These are phyloP conservation scores for Cyberlindnera petersonii DNA, from an alignment of 805 yeast genomes.

Conservation along the genomic window DNA sequence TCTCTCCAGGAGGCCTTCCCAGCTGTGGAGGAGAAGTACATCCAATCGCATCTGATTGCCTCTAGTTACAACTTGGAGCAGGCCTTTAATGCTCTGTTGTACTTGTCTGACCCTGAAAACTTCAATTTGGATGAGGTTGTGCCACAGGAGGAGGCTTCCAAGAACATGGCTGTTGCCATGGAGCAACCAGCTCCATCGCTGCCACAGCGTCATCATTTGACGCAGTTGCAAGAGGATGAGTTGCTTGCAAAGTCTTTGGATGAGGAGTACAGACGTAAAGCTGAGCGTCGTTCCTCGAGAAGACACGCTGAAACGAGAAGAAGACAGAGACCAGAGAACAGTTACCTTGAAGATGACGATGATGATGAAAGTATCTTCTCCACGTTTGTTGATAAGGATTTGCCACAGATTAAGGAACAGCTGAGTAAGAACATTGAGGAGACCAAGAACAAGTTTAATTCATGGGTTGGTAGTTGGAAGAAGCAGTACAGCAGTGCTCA, in stretches of 20 bases:
- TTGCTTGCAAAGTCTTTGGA: slow-evolving; percentile 77
- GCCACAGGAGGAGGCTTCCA: slow-evolving; percentile 15
- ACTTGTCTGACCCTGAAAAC: slow-evolving; percentile 66
- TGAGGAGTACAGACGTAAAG: slow-evolving; percentile 45
- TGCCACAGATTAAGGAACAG: slow-evolving; percentile 59
- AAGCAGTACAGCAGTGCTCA: slow-evolving; percentile 22
- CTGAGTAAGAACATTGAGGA: slow-evolving; percentile 76
- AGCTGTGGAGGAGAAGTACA: slow-evolving; percentile 58
- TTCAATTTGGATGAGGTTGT: slow-evolving; percentile 42
- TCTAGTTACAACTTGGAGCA: slow-evolving; percentile 75
- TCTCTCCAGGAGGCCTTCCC: slow-evolving; percentile 88
- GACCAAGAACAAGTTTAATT: slow-evolving; percentile 67
- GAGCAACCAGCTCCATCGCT: slow-evolving; percentile 23
- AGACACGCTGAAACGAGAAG: slow-evolving; percentile 23
- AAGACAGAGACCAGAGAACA: slow-evolving; percentile 8
- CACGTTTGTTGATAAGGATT: slow-evolving; percentile 51
- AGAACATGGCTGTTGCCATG: slow-evolving; percentile 24
- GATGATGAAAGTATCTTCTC: slow-evolving; percentile 51
- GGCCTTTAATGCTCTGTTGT: slow-evolving; percentile 85
- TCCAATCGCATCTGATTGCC: slow-evolving; percentile 81
- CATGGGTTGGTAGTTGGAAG: slow-evolving; percentile 48
- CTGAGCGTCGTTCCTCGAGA: slow-evolving; percentile 27
- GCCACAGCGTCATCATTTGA: slow-evolving; percentile 34
- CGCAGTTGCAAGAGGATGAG: slow-evolving; percentile 62
- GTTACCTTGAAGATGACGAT: slow-evolving; percentile 28